These are phyloP conservation scores for Wickerhamiella azyma DNA, from an alignment of 805 yeast species.

Conservation along the genomic window DNA sequence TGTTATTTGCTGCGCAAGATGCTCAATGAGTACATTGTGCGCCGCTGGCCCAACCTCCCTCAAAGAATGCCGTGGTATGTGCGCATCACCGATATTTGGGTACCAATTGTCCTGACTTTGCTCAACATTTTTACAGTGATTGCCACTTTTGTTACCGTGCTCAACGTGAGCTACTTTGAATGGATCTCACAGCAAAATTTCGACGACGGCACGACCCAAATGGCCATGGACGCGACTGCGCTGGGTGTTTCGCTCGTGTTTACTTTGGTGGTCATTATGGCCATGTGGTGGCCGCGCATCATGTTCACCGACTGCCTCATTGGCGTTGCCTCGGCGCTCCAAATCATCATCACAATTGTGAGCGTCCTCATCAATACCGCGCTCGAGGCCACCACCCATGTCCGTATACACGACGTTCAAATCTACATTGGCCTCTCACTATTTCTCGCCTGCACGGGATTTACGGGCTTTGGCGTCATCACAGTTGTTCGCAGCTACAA, in stretches of 20 bases:
- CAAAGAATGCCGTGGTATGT: not conserved
- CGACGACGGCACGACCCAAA: not conserved
- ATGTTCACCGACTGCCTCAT: slow-evolving; percentile 19
- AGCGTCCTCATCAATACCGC: slow-evolving; percentile 15
- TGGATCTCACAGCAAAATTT: not conserved
- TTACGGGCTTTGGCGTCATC: slow-evolving; percentile 20
- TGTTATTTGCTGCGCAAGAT: not conserved
- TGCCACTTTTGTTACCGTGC: not conserved
- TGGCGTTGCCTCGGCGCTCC: slow-evolving; percentile 13
- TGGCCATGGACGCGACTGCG: not conserved
- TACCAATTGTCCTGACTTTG: not conserved
- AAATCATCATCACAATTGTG: slow-evolving; percentile 15
- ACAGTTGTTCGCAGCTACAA: slow-evolving; percentile 15
- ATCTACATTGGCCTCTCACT: slow-evolving; percentile 17
- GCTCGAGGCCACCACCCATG: not conserved
- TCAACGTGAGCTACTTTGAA: not conserved
- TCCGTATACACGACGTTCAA: not conserved
- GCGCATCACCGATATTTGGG: not conserved
- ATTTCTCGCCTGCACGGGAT: slow-evolving; percentile 17
- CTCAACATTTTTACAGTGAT: not conserved
- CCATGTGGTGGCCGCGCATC: slow-evolving; percentile 13
- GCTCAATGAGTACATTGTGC: not conserved
- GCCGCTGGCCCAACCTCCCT: not conserved
- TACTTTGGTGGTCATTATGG: slow-evolving; percentile 1
- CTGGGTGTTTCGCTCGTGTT: slow-evolving; percentile 5